Percentiles rank a stretch among this genome's conserved stretches.
These are phyloP conservation scores for Anthracocystis setariae DNA, from an alignment of 1,284 basidiomycete genomes.

Conservation along the genomic window DNA sequence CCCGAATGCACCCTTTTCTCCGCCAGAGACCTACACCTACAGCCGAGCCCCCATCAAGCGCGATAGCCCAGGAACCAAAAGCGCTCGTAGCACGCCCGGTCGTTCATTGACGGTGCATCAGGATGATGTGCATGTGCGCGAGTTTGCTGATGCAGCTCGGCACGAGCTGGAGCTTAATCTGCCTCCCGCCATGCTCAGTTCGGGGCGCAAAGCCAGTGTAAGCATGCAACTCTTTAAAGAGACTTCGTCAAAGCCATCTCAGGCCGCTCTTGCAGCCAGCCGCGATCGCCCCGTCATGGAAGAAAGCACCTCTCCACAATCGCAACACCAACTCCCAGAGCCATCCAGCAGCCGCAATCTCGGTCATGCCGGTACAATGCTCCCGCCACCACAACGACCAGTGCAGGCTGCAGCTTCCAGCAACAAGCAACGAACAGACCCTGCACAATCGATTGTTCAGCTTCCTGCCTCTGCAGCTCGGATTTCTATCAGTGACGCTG, in stretches of 20 bases:
- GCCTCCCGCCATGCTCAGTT: conserved; percentile 54
- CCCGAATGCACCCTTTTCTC: conserved; percentile 33
- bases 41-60: conserved; percentile 27
- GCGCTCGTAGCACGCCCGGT: conserved; percentile 50
- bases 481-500: conserved; percentile 6
- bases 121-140: conserved; percentile 23
- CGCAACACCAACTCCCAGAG: conserved; percentile 11
- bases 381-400: conserved; percentile 15
- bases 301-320: conserved; percentile 8
- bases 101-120: conserved; percentile 24
- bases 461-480: conserved; percentile 4
- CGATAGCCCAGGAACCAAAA: conserved; percentile 40
- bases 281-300: conserved; percentile 27
- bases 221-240: conserved; percentile 63
- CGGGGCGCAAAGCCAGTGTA: conserved; percentile 61
- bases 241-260: conserved; percentile 45
- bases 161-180: conserved; percentile 43
- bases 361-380: conserved; percentile 17
- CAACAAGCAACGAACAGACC: conserved; percentile 4
- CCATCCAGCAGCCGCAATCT: conserved; percentile 14
- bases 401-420: conserved; percentile 7
- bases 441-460: not conserved
- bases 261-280: conserved; percentile 22
- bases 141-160: conserved; percentile 23
- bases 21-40: conserved; percentile 39